Conservation (phyloP, 805 yeast species). For the Lachancea waltii region DNA sequence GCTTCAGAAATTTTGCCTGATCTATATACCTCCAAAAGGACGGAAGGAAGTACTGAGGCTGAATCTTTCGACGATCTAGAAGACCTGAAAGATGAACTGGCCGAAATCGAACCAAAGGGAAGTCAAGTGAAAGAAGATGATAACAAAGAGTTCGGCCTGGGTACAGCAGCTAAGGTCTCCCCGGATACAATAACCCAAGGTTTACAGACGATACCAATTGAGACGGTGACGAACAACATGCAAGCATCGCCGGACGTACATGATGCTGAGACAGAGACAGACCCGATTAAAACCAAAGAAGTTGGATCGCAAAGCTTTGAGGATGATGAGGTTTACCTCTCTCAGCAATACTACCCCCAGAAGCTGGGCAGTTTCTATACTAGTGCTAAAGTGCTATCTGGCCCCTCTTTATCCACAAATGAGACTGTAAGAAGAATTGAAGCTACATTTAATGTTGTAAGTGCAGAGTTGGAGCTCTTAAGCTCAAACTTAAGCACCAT, state of each 20-base stretch:
- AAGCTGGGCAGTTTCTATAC: constrained; percentile 18
- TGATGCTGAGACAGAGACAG: constrained; percentile 19
- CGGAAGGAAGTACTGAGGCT: constrained; percentile 10
- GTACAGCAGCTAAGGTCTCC: too few species aligned
- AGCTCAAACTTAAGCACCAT: constrained; percentile 28
- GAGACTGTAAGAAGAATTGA: constrained; percentile 19
- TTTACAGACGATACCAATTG: neutral
- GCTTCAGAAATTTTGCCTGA: too few species aligned
- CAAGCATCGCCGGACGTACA: constrained; percentile 1
- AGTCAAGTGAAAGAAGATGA: neutral
- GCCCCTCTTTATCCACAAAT: constrained; percentile 14
- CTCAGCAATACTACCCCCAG: constrained; percentile 19
- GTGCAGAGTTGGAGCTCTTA: constrained; percentile 32
- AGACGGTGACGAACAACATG: constrained; percentile 2
- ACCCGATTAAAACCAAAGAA: constrained; percentile 10
- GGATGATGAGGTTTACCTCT: constrained; percentile 31
- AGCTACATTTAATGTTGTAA: constrained; percentile 21
- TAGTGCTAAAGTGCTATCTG: constrained; percentile 15
- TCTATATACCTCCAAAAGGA: neutral
- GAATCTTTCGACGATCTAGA: constrained; percentile 21
- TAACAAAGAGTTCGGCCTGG: too few species aligned
- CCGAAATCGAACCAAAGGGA: constrained; percentile 3
- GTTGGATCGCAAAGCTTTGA: constrained; percentile 27
- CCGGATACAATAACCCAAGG: too few species aligned
- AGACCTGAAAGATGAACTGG: constrained; percentile 20